These are phyloP conservation scores for Magnaporthales sp. DNA, from an alignment of 2,329 filamentous ascomycete species.

Conservation along the genomic window DNA sequence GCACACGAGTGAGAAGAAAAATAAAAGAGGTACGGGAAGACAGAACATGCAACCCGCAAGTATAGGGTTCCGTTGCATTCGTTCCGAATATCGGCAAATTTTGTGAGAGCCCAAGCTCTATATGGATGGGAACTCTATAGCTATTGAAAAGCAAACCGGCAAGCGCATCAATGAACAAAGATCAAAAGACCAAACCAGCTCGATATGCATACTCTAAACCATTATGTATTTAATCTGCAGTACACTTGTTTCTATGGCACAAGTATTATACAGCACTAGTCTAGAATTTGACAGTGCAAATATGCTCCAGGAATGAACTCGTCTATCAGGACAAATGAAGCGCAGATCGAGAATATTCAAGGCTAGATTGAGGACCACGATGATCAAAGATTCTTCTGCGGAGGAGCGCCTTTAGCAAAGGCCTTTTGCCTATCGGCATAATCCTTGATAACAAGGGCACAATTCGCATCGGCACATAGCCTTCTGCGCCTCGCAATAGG, in stretches of 20 bases:
- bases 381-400: background rate
- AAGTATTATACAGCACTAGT: background rate
- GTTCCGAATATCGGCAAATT: background rate
- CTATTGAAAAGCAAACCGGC: background rate
- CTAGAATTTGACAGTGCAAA: background rate
- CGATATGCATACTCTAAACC: background rate
- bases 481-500: constrained; percentile 64
- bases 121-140: background rate
- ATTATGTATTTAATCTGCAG: background rate
- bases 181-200: background rate
- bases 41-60: background rate
- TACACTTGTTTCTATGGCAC: background rate
- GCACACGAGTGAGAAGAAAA: background rate
- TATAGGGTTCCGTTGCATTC: background rate
- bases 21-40: background rate
- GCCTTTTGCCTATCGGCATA: constrained; percentile 57
- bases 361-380: background rate
- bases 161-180: background rate
- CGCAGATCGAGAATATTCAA: background rate
- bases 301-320: background rate
- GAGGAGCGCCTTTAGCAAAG: constrained; percentile 31
- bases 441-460: constrained; percentile 75
- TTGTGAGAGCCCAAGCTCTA: background rate
- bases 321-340: background rate
- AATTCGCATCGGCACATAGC: constrained; percentile 80